Conservation (phyloP, 2,329 filamentous ascomycete genomes). For the Fusarium beomiforme region DNA sequence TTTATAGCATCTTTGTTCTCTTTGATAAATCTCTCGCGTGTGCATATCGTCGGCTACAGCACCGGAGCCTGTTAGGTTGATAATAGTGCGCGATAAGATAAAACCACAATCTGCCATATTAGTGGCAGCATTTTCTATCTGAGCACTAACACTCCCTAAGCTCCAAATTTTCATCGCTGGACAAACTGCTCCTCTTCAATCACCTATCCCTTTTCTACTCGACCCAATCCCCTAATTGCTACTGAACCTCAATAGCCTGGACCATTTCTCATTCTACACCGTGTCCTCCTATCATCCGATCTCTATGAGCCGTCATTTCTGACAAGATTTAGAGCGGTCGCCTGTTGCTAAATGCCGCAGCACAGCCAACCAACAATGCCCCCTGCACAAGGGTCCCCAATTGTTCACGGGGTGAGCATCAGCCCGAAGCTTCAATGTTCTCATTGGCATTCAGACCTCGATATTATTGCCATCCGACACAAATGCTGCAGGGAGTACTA, state of each 20-base stretch:
- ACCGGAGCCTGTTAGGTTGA: background rate
- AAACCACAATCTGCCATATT: fast-evolving
- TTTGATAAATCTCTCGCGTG: background rate
- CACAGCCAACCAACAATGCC: background rate
- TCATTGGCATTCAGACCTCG: conserved; percentile 18
- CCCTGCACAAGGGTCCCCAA: fast-evolving
- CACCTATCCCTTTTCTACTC: background rate
- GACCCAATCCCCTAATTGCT: background rate
- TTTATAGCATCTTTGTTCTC: background rate
- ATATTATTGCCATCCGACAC: conserved; percentile 15
- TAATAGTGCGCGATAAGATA: background rate
- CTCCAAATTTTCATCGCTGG: background rate
- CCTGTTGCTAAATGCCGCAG: conserved; percentile 4
- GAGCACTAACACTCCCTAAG: background rate
- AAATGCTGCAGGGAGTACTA: conserved; percentile 19
- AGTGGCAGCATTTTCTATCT: background rate
- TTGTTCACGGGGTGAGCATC: conserved; percentile 1
- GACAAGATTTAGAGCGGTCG: fast-evolving
- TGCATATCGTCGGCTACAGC: no score
- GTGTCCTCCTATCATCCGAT: no score
- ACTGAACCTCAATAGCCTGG: background rate
- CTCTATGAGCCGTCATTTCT: no score
- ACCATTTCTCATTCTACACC: background rate
- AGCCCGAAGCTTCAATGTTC: conserved; percentile 2
- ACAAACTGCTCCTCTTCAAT: fast-evolving